Conservation (phyloP, 768 basidiomycete genomes). For the Tricholoma furcatifolium region DNA sequence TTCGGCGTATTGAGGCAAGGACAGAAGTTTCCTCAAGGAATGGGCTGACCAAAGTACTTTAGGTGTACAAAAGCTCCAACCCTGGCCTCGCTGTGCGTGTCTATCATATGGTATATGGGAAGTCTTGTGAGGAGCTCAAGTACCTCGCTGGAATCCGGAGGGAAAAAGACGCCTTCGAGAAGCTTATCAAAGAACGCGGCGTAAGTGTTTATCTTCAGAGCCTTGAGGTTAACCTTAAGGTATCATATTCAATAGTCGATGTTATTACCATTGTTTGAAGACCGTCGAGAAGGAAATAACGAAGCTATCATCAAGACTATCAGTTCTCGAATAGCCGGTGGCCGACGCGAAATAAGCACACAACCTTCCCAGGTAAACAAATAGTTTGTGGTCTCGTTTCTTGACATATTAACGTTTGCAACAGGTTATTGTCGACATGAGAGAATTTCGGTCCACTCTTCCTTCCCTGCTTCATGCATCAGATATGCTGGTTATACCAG, state of each 20-base stretch:
- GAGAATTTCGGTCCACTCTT: conserved; percentile 92
- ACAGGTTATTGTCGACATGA: conserved; percentile 94
- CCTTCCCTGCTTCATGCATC: conserved; percentile 89
- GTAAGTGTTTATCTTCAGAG: conserved; percentile 45
- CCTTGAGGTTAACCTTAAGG: neutral
- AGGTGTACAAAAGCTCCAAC: conserved; percentile 87
- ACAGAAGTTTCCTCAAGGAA: neutral
- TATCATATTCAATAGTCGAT: conserved; percentile 58
- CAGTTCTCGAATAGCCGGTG: conserved; percentile 84
- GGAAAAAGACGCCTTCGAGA: conserved; percentile 94
- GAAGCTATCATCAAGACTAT: conserved; percentile 78
- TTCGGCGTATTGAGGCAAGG: conserved; percentile 85
- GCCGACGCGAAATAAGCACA: conserved; percentile 60
- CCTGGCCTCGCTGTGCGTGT: conserved; percentile 83
- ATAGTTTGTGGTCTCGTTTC: neutral
- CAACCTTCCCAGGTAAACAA: conserved; percentile 62
- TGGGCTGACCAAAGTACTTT: neutral
- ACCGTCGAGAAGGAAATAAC: conserved; percentile 40
- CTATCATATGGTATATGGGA: conserved; percentile 94
- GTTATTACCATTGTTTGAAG: conserved; percentile 81
- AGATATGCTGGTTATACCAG: conserved; percentile 77
- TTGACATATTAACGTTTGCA: neutral
- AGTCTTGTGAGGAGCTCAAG: conserved; percentile 93
- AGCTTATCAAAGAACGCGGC: conserved; percentile 87
- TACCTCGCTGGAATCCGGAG: conserved; percentile 85